Evolutionary conservation across 2,329 filamentous ascomycete species (phyloP), one percentile per base, ranked within the genome.

Genomic region (Colletotrichum caudatum): DNA sequence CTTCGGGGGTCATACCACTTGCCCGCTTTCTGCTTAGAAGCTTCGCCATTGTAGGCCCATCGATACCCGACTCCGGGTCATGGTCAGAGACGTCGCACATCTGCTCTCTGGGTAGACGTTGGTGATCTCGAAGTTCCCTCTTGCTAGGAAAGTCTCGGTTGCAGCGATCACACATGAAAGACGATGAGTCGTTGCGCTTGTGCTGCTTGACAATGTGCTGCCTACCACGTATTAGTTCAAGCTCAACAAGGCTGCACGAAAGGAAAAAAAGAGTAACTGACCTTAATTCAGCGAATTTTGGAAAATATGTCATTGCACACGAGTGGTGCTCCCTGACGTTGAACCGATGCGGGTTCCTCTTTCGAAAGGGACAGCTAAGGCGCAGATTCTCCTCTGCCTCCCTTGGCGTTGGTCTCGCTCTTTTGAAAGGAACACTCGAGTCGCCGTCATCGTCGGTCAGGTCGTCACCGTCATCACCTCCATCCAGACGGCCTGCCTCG

Each of bases 291-390:
- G 80, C 77, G 60, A 84, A 81, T 7, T 83, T 83, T 8, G 78
- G 78, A 48, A 84, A 84, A 41, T 82, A 82, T 0, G 80, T 83
- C 78, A 82, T 82, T 20, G 83, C 82, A 71, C 84, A 85, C 26
- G 78, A 79, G 62, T 84, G 81, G 48, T 85, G 81, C 54, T 85
- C 83, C 5, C 84, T 78, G 54, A 85, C 81, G 46, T 85, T 85
- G 74, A 85, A 85, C 1, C 83, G 80, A 44, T 78, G 77, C 1
- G 84, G 82, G 53, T 85, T 85, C 16, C 83, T 78, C 74, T 84
- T 84, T 41, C 84, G 78, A 51, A 81, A 85, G 1, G 84, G 84
- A 66, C 84, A 85, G 63, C 82, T 83, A 5, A 83, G 73, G 2
- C 81, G 79, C 5, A 83, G 75, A 54, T 81, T 82, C 62, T 82